Base-by-base conservation (phyloP, 2,329 filamentous ascomycete genomes). In the Fusarium mexicanum region DNA sequence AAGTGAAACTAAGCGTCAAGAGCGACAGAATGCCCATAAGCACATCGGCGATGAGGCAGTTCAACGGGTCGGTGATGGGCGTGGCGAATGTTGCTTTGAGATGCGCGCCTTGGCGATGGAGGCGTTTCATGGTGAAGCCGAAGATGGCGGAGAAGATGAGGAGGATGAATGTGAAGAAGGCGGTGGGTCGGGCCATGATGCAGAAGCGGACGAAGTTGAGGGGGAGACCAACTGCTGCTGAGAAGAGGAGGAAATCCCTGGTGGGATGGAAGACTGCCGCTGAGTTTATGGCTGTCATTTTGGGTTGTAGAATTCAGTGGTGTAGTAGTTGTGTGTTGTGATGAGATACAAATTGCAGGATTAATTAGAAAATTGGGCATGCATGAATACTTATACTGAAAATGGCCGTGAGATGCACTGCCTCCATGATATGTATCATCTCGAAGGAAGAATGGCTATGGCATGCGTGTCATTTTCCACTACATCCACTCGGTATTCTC, bases 161-260 rank as follows among this genome's bases (percentile, higher is more conserved):
- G 7, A 65, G 63, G 9, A 63, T 14, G 9, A 65, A 29, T 0
- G 63, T 65, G 20, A 65, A 63, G 8, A 65, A 9, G 5, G 58
- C 63, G 13, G n/a, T 9, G 4, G 63, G 63, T 9, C 26, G 38
- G 12, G 37, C 31, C 47, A 65, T 65, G 38, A 65, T 38, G 8
- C 43, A 16, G n/a, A 65, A 65, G 12, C 63, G 63, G 18, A 65
- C 44, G 17, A 65, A 50, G 26, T 65, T 65, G 13, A 65, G 63
- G 3, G 63, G 63, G 4, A 65, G 6, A 3, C 63, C 58, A 1
- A 63, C 26, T 0, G 11, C 17, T 2, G 58, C 63, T 29, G 63
- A 35, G 35, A 40, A 65, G 18, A 65, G 22, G 7, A 65, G n/a
- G 0, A 65, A 38, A 1, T 47, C 29, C 12, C 63, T 47, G 1